A percentile compares a stretch with the other conserved stretches of the same genome.
Evolutionary conservation across 2,329 filamentous ascomycete genomes (phyloP).

Genomic region (Gnomoniopsis sp.): DNA sequence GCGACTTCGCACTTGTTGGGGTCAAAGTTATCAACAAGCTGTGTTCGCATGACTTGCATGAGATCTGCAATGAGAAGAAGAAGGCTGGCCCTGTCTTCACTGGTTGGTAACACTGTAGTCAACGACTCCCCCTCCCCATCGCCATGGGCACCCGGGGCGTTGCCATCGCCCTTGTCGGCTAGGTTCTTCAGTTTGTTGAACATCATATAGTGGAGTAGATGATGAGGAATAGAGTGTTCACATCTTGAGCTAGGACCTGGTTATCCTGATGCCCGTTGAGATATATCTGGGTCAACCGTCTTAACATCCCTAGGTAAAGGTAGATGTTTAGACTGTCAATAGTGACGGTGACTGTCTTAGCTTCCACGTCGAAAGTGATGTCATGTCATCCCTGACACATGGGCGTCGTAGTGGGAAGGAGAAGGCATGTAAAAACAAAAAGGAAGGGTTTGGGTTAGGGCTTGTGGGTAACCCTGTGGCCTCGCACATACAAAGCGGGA

Average conservation of each 20-base stretch:
- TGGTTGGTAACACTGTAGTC: constrained; percentile 19
- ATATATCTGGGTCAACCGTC: no score
- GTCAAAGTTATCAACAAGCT: constrained; percentile 19
- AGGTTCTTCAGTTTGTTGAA: constrained; percentile 16
- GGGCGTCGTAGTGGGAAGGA: no score
- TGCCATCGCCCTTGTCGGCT: constrained; percentile 7
- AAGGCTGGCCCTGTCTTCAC: constrained; percentile 19
- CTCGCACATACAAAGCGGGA: no score
- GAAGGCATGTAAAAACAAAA: no score
- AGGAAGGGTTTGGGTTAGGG: no score
- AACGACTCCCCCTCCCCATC: constrained; percentile 18
- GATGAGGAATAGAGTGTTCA: background rate
- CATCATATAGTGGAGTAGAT: constrained; percentile 1
- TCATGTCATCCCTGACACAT: no score
- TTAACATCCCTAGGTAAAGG: no score
- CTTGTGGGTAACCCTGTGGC: no score
- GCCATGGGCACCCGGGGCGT: background rate
- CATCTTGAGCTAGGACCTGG: background rate
- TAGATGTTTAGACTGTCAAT: no score
- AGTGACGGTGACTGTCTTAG: no score
- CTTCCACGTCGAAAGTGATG: no score
- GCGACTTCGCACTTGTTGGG: constrained; percentile 8
- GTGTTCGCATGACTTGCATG: constrained; percentile 18
- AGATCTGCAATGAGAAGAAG: constrained; percentile 19
- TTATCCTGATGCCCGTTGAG: background rate